Percentiles rank a stretch among this genome's conserved stretches.
These are phyloP conservation scores for Fusarium piperis DNA, from an alignment of 2,329 filamentous ascomycete genomes.

Conservation along the genomic window DNA sequence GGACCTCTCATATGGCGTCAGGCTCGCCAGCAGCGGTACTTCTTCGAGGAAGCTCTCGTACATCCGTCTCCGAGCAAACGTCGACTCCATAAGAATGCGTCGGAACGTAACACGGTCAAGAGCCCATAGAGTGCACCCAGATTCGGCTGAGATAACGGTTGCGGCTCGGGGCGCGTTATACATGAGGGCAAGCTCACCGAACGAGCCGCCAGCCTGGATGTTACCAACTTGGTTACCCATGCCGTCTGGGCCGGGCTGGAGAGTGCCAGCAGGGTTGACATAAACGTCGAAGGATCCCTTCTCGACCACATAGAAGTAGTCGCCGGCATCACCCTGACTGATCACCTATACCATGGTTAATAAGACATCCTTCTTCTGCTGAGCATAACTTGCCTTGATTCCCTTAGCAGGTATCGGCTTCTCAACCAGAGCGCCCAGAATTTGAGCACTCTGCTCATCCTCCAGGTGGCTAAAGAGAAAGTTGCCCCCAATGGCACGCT, in stretches of 20 bases:
- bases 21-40: constrained; percentile 82
- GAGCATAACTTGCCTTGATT: constrained; percentile 65
- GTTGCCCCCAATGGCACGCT: constrained; percentile 84
- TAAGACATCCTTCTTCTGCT: not conserved
- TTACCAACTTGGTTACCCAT: constrained; percentile 84
- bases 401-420: constrained; percentile 95
- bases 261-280: constrained; percentile 79
- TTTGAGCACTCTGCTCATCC: constrained; percentile 88
- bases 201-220: constrained; percentile 89
- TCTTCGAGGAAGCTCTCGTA: constrained; percentile 97
- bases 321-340: constrained; percentile 91
- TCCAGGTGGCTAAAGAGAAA: constrained; percentile 95
- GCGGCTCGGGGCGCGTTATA: constrained; percentile 97
- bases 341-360: constrained; percentile 75
- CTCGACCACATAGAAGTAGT: constrained; percentile 98
- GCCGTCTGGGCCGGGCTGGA: constrained; percentile 83
- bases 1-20: constrained; percentile 92
- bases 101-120: constrained; percentile 96
- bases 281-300: constrained; percentile 90
- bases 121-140: constrained; percentile 87
- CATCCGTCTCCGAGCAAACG: constrained; percentile 94
- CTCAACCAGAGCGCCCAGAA: constrained; percentile 90
- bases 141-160: constrained; percentile 86
- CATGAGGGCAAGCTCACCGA: constrained; percentile 97
- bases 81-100: constrained; percentile 97